Evolutionary conservation across 1,284 basidiomycete species (phyloP).

Genomic region (Malassezia brasiliensis): DNA sequence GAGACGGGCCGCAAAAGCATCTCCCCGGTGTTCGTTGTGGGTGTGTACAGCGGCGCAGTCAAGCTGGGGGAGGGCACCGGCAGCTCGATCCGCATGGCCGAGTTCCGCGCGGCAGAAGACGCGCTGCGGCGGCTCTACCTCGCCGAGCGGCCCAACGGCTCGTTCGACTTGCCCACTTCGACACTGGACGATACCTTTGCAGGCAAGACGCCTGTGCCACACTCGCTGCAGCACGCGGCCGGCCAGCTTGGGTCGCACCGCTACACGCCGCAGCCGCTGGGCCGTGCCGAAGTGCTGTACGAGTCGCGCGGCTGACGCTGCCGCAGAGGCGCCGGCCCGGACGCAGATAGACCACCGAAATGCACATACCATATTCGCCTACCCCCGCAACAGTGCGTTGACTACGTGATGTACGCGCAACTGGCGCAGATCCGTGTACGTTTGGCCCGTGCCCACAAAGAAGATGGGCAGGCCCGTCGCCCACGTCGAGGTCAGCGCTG

Average conservation of each 20-base stretch:
- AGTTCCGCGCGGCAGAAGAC: conserved; percentile 80
- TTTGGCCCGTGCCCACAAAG: conserved; percentile 46
- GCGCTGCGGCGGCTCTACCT: conserved; percentile 70
- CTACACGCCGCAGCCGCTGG: conserved; percentile 12
- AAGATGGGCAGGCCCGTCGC: conserved; percentile 45
- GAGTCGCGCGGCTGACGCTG: conserved; percentile 13
- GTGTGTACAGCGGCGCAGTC: conserved; percentile 70
- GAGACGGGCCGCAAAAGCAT: conserved; percentile 83
- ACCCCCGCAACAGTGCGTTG: conserved; percentile 43
- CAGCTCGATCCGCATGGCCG: conserved; percentile 84
- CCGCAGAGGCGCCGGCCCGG: neutral
- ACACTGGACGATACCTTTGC: conserved; percentile 27
- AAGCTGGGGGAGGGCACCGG: conserved; percentile 93
- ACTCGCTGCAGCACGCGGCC: conserved; percentile 10
- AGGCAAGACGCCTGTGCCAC: conserved; percentile 12
- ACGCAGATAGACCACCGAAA: neutral
- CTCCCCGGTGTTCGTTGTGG: conserved; percentile 83
- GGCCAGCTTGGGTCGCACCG: neutral
- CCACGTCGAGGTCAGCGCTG: conserved; percentile 40
- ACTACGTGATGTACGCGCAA: conserved; percentile 45
- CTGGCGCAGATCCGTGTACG: conserved; percentile 45
- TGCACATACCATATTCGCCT: conserved; percentile 2
- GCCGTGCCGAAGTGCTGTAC: conserved; percentile 15
- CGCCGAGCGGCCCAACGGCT: conserved; percentile 53
- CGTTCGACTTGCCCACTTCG: conserved; percentile 50